Evolutionary conservation across 768 basidiomycete species (phyloP), one percentile per base, ranked within the genome.

Genomic region (Amanita pallidorosea): DNA sequence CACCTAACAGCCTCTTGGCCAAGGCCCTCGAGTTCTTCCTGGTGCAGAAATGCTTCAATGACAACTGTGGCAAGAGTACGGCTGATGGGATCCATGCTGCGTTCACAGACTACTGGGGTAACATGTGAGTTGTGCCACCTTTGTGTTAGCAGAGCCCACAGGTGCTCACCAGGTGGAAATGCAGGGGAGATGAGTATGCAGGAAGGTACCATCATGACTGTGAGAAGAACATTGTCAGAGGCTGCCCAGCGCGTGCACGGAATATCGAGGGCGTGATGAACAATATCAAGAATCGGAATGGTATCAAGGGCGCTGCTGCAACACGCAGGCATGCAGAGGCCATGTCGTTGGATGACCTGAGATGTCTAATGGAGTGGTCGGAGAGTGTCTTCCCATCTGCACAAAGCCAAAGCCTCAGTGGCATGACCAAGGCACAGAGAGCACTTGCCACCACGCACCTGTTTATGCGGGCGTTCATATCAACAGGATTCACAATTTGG

Each of bases 401-500:
- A 37, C 6, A 11, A 8, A 7, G 9, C 34, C 8, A 34, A 13
- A 34, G 5, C 31, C 35, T 13, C n/a, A n/a, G n/a, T n/a, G n/a
- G n/a, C n/a, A n/a, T n/a, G n/a, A n/a, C n/a, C n/a, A n/a, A n/a
- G n/a, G n/a, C n/a, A n/a, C n/a, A n/a, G n/a, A n/a, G n/a, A n/a
- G n/a, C n/a, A n/a, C n/a, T n/a, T n/a, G n/a, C n/a, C n/a, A n/a
- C n/a, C n/a, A n/a, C n/a, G n/a, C n/a, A n/a, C n/a, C n/a, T n/a
- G n/a, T n/a, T n/a, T n/a, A n/a, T n/a, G n/a, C n/a, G n/a, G n/a
- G n/a, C n/a, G n/a, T n/a, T n/a, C n/a, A n/a, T n/a, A n/a, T n/a
- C n/a, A n/a, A n/a, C n/a, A n/a, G 46, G 7, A 29, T 47, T 47
- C 17, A 47, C 46, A 34, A 7, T 47, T 23, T 47, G 46, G 46